These are phyloP conservation scores for Leccinum pellstonianum DNA, from an alignment of 768 basidiomycete genomes.

Conservation along the genomic window DNA sequence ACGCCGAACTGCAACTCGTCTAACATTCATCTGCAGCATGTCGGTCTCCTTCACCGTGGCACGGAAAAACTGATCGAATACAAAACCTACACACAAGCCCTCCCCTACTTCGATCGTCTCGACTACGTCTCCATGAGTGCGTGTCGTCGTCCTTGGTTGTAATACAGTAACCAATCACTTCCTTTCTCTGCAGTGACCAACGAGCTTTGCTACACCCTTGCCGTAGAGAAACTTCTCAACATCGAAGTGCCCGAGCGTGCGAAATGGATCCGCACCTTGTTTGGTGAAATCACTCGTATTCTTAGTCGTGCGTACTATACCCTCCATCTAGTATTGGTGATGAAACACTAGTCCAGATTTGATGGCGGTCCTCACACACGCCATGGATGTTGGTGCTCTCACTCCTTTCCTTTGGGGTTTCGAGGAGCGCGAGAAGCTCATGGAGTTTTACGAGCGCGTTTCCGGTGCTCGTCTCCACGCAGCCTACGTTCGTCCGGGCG, in stretches of 20 bases:
- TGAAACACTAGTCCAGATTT: constrained; percentile 53
- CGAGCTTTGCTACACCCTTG: constrained; percentile 94
- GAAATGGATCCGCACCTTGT: constrained; percentile 96
- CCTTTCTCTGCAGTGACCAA: constrained; percentile 80
- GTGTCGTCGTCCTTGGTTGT: constrained; percentile 28
- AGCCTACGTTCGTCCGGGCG: constrained; percentile 97
- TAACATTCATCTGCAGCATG: constrained; percentile 55
- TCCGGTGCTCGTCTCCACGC: constrained; percentile 96
- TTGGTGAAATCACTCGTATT: constrained; percentile 95
- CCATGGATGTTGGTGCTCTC: constrained; percentile 96
- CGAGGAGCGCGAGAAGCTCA: constrained; percentile 99
- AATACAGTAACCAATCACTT: neutral
- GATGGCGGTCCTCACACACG: constrained; percentile 95
- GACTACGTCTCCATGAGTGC: constrained; percentile 99
- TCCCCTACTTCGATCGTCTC: constrained; percentile 98
- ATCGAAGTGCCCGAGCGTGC: constrained; percentile 96
- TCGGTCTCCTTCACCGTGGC: constrained; percentile 94
- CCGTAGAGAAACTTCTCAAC: constrained; percentile 97
- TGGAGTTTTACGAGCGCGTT: constrained; percentile 99
- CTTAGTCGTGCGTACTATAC: constrained; percentile 70
- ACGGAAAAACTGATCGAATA: constrained; percentile 99
- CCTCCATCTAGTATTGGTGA: constrained; percentile 2
- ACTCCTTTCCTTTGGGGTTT: constrained; percentile 99
- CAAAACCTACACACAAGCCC: constrained; percentile 96
- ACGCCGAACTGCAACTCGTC: neutral